Percentiles rank a stretch among this genome's conserved stretches.
These are phyloP conservation scores for Pyrus hybrid DNA, from an alignment of 331 rosid species.

Conservation along the genomic window DNA sequence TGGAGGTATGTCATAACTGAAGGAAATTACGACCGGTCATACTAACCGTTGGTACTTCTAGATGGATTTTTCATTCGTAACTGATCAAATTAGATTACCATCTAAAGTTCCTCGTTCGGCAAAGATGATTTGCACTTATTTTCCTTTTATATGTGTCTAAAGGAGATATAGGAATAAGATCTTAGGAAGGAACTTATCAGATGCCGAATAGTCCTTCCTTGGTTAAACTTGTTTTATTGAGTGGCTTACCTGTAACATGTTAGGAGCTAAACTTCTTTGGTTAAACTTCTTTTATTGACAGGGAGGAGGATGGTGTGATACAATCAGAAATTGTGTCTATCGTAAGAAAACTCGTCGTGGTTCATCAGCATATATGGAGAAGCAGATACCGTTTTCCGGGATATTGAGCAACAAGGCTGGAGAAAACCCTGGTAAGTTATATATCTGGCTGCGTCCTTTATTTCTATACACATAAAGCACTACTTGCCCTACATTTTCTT, in stretches of 20 bases:
- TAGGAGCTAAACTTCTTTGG: background rate
- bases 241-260: background rate
- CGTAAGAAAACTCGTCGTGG: conserved; percentile 71
- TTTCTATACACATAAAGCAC: background rate
- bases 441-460: background rate
- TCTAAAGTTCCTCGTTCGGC: background rate
- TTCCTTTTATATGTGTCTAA: background rate
- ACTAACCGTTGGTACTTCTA: too few species aligned
- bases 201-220: too few species aligned
- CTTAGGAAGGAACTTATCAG: too few species aligned
- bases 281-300: conserved; percentile 27
- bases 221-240: background rate
- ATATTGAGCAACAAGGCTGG: conserved; percentile 60
- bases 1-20: conserved; percentile 56
- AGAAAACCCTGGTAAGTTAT: conserved; percentile 75
- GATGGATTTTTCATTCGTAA: too few species aligned
- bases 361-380: conserved; percentile 82
- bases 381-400: conserved; percentile 66
- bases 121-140: background rate
- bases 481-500: background rate
- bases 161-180: background rate
- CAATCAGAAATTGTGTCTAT: conserved; percentile 60
- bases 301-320: conserved; percentile 96
- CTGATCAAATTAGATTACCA: background rate
- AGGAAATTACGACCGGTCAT: background rate